Evolutionary conservation across 148 eudicot genomes (phyloP).

Genomic region (Vaccinium vitisidaea): DNA sequence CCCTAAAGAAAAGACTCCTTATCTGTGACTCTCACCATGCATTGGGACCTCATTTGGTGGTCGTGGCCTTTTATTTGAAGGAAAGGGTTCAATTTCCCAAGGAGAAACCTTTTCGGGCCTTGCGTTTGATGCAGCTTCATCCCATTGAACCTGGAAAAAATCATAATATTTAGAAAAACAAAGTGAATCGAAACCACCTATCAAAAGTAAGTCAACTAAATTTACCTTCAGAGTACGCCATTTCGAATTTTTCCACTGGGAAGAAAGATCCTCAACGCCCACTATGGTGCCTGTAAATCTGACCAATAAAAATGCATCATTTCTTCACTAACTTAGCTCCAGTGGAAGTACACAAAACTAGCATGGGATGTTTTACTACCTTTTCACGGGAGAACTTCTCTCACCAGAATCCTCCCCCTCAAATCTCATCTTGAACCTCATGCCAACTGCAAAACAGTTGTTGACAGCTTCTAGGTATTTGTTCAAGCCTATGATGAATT

Average conservation of each 20-base stretch:
- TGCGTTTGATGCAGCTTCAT: constrained; percentile 69
- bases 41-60: constrained; percentile 52
- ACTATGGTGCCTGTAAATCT: constrained; percentile 93
- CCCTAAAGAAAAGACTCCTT: not conserved
- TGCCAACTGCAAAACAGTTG: constrained; percentile 58
- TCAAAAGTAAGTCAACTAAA: not conserved
- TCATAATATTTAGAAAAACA: not conserved
- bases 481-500: constrained; percentile 89
- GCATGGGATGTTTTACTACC: constrained; percentile 33
- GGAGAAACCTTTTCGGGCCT: constrained; percentile 94
- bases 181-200: not conserved
- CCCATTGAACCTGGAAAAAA: constrained; percentile 86
- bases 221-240: constrained; percentile 89
- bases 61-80: constrained; percentile 63
- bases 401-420: constrained; percentile 96
- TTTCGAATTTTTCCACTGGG: constrained; percentile 75
- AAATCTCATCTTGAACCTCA: constrained; percentile 92
- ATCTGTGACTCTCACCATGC: constrained; percentile 41
- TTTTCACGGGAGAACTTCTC: constrained; percentile 80
- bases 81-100: constrained; percentile 93
- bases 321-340: not conserved
- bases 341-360: not conserved
- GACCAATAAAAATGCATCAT: constrained; percentile 15
- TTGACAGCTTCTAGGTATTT: constrained; percentile 78
- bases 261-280: constrained; percentile 69